phyloP scores from a whole-genome alignment of 164 flowering plant genomes.

The Umbellularia californica region DNA sequence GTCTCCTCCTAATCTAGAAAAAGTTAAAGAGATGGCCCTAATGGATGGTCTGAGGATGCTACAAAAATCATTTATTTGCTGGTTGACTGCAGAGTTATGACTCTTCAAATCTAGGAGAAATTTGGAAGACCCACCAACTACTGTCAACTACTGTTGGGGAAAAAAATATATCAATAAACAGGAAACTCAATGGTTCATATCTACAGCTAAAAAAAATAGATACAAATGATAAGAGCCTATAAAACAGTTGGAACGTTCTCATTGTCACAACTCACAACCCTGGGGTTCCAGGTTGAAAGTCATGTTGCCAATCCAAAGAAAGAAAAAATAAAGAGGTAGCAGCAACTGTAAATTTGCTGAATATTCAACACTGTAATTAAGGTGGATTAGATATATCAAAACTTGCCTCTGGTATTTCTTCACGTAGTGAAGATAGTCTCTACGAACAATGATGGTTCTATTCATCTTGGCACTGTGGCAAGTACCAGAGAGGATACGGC shows the following conservation, averaged over 20 bases:
- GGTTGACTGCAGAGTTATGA: background rate
- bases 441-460: conserved; percentile 38
- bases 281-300: too few relatives aligned
- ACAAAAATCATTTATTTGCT: background rate
- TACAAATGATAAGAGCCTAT: too few relatives aligned
- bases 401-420: conserved; percentile 38
- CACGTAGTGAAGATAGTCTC: conserved; percentile 37
- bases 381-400: background rate
- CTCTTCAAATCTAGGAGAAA: too few relatives aligned
- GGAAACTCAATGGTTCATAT: too few relatives aligned
- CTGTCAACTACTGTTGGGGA: too few relatives aligned
- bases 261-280: too few relatives aligned
- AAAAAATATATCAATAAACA: too few relatives aligned
- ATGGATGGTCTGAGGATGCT: background rate
- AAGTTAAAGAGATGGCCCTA: background rate
- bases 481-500: conserved; percentile 34
- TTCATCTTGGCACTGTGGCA: conserved; percentile 31
- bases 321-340: background rate
- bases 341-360: background rate
- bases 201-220: too few relatives aligned
- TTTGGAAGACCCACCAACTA: too few relatives aligned
- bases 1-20: too few relatives aligned
- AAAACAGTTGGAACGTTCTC: too few relatives aligned
- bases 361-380: background rate
- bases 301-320: background rate